phyloP scores from a whole-genome alignment of 2,329 filamentous ascomycete genomes.

The Ascochyta fabae region DNA sequence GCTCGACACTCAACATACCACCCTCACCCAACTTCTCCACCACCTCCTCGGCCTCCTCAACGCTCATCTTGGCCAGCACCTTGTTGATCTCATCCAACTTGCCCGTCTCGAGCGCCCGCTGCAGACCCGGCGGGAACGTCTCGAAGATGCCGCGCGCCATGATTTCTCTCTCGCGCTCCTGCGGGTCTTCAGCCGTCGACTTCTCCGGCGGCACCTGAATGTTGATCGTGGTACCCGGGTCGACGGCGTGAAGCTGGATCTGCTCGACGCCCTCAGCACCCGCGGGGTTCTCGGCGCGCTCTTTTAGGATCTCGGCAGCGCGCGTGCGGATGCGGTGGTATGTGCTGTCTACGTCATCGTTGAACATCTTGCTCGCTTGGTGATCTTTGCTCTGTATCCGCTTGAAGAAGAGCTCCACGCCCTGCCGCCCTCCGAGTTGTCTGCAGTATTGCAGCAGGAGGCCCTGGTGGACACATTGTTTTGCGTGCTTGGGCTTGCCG shows the following conservation, averaged over 20 bases:
- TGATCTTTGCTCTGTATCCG: constrained; percentile 89
- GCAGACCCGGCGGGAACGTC: constrained; percentile 79
- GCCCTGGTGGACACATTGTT: constrained; percentile 91
- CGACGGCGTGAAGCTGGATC: constrained; percentile 95
- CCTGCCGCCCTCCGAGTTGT: constrained; percentile 84
- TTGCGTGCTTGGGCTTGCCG: constrained; percentile 75
- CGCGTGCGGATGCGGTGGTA: constrained; percentile 82
- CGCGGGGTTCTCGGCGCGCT: constrained; percentile 58
- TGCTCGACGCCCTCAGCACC: constrained; percentile 79
- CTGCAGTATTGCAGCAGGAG: constrained; percentile 94
- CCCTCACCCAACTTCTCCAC: constrained; percentile 82
- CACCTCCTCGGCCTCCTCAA: constrained; percentile 84
- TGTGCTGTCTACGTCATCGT: constrained; percentile 88
- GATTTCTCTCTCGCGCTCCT: constrained; percentile 66
- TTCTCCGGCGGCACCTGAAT: constrained; percentile 78
- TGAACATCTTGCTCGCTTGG: constrained; percentile 88
- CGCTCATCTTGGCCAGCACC: constrained; percentile 85
- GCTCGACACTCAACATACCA: constrained; percentile 87
- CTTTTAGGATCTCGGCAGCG: constrained; percentile 72
- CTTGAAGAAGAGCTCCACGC: constrained; percentile 93
- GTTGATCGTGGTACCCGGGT: constrained; percentile 89
- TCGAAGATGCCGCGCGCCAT: constrained; percentile 78
- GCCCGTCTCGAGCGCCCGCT: constrained; percentile 84
- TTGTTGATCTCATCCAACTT: constrained; percentile 87
- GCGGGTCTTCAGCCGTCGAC: constrained; percentile 46